phyloP scores from a whole-genome alignment of 345 rosid species.

The Schrenkiella parvula region DNA sequence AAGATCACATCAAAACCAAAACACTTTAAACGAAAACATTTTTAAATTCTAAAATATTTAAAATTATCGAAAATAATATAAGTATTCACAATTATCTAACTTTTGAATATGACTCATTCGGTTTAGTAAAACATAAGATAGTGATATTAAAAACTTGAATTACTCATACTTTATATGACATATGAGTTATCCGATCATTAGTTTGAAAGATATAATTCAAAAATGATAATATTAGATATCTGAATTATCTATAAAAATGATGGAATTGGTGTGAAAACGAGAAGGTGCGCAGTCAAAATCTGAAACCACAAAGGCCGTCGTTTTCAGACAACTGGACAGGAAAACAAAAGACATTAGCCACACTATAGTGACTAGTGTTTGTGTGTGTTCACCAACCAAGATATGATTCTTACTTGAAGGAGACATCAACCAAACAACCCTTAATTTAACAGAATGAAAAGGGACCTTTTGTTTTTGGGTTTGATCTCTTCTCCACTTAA shows the following conservation, averaged over 20 bases:
- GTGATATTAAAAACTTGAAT: no score
- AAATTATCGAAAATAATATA: no score
- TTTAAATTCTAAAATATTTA: no score
- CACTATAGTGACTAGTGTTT: conserved; percentile 15
- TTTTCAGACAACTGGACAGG: conserved; percentile 21
- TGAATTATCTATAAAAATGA: neutral
- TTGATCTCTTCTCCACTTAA: conserved; percentile 16
- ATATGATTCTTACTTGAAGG: conserved; percentile 27
- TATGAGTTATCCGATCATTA: no score
- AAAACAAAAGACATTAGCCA: neutral
- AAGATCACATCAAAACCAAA: no score
- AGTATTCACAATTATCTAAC: no score
- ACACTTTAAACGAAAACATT: no score
- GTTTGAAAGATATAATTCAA: no score
- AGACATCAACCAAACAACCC: conserved; percentile 22
- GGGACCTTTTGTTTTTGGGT: conserved; percentile 30
- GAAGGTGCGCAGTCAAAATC: conserved; percentile 29
- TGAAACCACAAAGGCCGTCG: conserved; percentile 24
- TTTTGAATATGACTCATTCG: no score
- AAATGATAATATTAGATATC: no score
- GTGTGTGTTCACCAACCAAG: conserved; percentile 32
- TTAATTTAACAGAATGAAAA: conserved; percentile 26
- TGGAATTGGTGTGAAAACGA: neutral
- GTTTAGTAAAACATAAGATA: no score
- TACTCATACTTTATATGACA: no score